Conservation (phyloP, 345 rosid genomes). For the Citrus sinensis region DVS_A1.0 CM039169.1:22201501-22202000, state of each 20-base stretch:
- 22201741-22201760: neutral
- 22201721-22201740: neutral
- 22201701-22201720: neutral
- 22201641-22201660: too few species aligned
- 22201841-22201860: conserved; percentile 40
- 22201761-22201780: conserved; percentile 30
- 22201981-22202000: conserved; percentile 46
- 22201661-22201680: neutral
- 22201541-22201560: too few species aligned
- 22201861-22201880: conserved; percentile 39
- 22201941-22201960: neutral
- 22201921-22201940: neutral
- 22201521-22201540: too few species aligned
- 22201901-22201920: too few species aligned
- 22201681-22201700: neutral
- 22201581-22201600: too few species aligned
- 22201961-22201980: conserved; percentile 21
- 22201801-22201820: conserved; percentile 28
- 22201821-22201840: conserved; percentile 34
- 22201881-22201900: neutral
- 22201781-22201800: conserved; percentile 32
- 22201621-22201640: too few species aligned
- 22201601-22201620: too few species aligned
- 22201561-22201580: too few species aligned
- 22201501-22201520: too few species aligned